These are phyloP conservation scores for Dalbergia cochinchinensis DNA, from an alignment of 306 rosid genomes.

Conservation along the genomic window DNA sequence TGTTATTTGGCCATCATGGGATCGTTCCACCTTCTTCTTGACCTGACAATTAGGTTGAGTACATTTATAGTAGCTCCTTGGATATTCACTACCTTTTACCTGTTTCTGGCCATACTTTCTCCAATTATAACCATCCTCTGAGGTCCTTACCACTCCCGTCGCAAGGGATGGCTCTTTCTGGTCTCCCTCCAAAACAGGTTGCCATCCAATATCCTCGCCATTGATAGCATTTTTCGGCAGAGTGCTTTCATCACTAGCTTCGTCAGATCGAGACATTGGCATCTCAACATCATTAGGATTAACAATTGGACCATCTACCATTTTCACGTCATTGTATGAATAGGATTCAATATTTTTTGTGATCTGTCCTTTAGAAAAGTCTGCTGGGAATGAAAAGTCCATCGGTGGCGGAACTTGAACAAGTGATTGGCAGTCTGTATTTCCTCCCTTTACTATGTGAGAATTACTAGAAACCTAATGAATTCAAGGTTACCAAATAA, in stretches of 20 bases:
- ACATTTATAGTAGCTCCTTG: constrained; percentile 93
- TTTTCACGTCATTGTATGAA: constrained; percentile 51
- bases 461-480: constrained; percentile 45
- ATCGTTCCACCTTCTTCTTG: constrained; percentile 94
- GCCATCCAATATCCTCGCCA: constrained; percentile 47
- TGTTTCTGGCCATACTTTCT: constrained; percentile 97
- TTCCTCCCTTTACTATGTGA: constrained; percentile 53
- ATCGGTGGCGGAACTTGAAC: constrained; percentile 52
- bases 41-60: constrained; percentile 80
- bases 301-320: constrained; percentile 36
- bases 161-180: constrained; percentile 56
- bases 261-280: constrained; percentile 52
- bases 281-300: constrained; percentile 48
- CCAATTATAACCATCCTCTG: constrained; percentile 94
- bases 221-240: constrained; percentile 49
- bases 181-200: constrained; percentile 57
- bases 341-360: constrained; percentile 46
- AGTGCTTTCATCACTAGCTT: constrained; percentile 50
- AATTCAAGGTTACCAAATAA: constrained; percentile 39
- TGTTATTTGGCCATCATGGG: constrained; percentile 89
- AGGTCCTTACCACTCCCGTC: constrained; percentile 57
- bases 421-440: constrained; percentile 52
- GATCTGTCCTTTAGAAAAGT: constrained; percentile 52
- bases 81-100: constrained; percentile 94
- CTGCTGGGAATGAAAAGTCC: constrained; percentile 66